These are phyloP conservation scores for Blastocystis sp. DNA, from an alignment of 352 stramenopile genomes.

Conservation along the genomic window DNA sequence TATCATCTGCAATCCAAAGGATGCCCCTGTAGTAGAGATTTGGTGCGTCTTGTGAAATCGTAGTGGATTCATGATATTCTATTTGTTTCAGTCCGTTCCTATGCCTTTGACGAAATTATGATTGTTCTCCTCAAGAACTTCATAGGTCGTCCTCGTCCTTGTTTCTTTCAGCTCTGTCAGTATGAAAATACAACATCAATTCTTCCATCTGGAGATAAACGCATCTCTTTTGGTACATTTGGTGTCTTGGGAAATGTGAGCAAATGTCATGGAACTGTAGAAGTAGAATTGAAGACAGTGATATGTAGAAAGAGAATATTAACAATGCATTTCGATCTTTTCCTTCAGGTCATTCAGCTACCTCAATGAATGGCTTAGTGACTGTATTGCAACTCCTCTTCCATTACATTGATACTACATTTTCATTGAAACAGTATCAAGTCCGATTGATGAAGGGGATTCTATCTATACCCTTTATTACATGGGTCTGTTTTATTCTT, in stretches of 20 bases:
- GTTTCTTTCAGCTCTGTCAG: conserved; percentile 50
- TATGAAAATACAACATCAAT: conserved; percentile 16
- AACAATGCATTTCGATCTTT: conserved; percentile 61
- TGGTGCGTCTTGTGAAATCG: not conserved
- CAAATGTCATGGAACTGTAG: conserved; percentile 48
- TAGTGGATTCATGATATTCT: conserved; percentile 65
- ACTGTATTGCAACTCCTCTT: conserved; percentile 15
- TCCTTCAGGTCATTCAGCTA: conserved; percentile 47
- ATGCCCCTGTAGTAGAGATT: not conserved
- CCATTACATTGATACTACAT: conserved; percentile 4
- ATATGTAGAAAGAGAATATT: not conserved
- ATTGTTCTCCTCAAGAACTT: conserved; percentile 55
- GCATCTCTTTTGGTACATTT: conserved; percentile 21
- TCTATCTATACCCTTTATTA: not conserved
- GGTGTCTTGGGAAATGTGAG: conserved; percentile 48
- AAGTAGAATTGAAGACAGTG: not conserved
- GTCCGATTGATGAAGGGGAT: not conserved
- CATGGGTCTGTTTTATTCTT: conserved; percentile 44
- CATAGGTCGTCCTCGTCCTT: conserved; percentile 60
- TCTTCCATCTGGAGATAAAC: not conserved
- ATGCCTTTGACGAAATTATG: conserved; percentile 25
- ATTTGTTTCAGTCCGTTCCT: conserved; percentile 40
- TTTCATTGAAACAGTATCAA: conserved; percentile 32
- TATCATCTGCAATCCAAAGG: conserved; percentile 3
- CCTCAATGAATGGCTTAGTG: not conserved